A percentile compares a stretch with the other conserved stretches of the same genome.
Conservation (phyloP, 2,329 filamentous ascomycete species). For the Lomentospora prolificans region DNA sequence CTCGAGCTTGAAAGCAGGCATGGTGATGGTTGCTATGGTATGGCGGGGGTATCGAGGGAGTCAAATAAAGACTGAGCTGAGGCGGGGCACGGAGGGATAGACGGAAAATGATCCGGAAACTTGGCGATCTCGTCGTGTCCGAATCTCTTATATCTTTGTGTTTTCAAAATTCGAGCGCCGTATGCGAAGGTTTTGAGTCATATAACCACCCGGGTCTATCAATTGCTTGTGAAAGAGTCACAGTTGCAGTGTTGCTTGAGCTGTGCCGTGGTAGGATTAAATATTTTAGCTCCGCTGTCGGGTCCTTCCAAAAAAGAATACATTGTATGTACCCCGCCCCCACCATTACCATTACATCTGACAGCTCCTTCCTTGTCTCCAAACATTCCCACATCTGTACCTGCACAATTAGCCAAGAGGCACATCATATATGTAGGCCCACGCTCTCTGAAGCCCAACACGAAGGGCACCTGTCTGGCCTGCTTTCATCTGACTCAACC, state of each 20-base stretch:
- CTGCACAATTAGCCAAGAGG: no score
- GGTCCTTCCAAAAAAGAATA: background rate
- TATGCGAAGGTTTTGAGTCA: background rate
- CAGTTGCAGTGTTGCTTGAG: background rate
- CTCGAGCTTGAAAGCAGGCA: conserved; percentile 61
- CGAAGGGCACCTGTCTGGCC: no score
- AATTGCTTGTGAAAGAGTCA: background rate
- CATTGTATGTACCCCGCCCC: background rate
- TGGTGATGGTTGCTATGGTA: no score
- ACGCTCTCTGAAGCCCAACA: no score
- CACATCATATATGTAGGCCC: no score
- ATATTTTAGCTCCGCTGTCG: background rate
- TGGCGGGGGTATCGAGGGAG: no score
- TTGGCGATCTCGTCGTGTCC: no score
- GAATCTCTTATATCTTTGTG: no score
- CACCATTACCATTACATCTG: background rate
- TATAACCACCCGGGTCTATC: background rate
- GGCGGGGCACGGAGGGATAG: no score
- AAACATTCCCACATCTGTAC: background rate
- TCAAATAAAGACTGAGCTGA: background rate
- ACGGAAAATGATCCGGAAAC: no score
- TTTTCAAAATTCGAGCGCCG: no score
- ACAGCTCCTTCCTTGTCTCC: background rate
- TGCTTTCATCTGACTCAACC: no score
- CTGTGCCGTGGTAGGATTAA: background rate